Percentiles rank a stretch among this genome's conserved stretches.
Evolutionary conservation across 2,329 filamentous ascomycete species (phyloP).

Genomic region (Huntiella decipiens): DNA sequence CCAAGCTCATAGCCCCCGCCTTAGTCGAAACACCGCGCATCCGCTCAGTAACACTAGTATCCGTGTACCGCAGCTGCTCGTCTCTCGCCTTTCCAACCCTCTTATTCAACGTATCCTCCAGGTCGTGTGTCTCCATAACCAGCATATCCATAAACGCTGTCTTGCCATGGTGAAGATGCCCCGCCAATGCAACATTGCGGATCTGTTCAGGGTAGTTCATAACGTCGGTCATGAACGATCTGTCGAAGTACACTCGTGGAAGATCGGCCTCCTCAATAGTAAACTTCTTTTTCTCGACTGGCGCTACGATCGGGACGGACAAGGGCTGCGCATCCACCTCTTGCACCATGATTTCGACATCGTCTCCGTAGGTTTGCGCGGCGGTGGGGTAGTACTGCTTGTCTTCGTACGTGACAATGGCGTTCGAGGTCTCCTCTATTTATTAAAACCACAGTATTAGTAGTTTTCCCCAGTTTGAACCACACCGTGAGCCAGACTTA

Average conservation of each 20-base stretch:
- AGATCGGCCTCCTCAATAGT: conserved; percentile 81
- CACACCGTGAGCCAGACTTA: conserved; percentile 19
- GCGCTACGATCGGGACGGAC: conserved; percentile 80
- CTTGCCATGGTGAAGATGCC: conserved; percentile 93
- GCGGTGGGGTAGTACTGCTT: conserved; percentile 99
- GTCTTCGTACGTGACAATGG: conserved; percentile 94
- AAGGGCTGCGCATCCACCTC: conserved; percentile 94
- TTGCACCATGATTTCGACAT: conserved; percentile 89
- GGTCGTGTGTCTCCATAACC: conserved; percentile 84
- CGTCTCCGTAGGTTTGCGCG: conserved; percentile 80
- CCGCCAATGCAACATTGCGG: conserved; percentile 77
- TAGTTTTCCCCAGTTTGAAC: no score
- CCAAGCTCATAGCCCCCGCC: conserved; percentile 79
- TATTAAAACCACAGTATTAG: neutral
- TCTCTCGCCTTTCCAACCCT: conserved; percentile 65
- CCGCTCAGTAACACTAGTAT: conserved; percentile 73
- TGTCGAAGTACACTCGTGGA: conserved; percentile 70
- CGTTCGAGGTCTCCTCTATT: conserved; percentile 67
- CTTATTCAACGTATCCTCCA: conserved; percentile 59
- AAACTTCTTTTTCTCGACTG: conserved; percentile 90
- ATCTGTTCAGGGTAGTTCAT: conserved; percentile 94
- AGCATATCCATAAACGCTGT: conserved; percentile 98
- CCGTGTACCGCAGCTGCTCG: conserved; percentile 86
- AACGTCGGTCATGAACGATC: conserved; percentile 83
- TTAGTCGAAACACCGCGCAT: conserved; percentile 86